Evolutionary conservation across 2,329 filamentous ascomycete genomes (phyloP).

Genomic region (Beauveria bassiana): DNA sequence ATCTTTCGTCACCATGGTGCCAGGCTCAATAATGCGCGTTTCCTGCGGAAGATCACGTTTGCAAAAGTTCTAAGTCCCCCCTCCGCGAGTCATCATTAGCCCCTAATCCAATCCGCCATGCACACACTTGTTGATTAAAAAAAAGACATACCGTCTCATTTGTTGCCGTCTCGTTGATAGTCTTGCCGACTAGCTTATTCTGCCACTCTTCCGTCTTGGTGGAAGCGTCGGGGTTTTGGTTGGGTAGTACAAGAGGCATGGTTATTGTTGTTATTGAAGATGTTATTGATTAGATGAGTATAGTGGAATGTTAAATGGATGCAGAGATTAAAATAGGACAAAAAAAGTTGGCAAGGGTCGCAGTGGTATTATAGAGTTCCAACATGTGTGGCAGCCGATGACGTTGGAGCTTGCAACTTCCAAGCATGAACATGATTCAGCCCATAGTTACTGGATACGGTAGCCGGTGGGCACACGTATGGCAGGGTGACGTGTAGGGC

Average conservation of each 20-base stretch:
- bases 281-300: background rate
- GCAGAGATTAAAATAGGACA: background rate
- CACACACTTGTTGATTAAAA: too few species aligned
- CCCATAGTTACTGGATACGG: constrained; percentile 4
- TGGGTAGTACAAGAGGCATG: constrained; percentile 61
- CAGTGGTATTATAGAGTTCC: too few species aligned
- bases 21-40: constrained; percentile 49
- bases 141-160: constrained; percentile 42
- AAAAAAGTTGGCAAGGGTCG: background rate
- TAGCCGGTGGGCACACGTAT: background rate
- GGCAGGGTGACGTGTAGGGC: background rate
- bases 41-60: constrained; percentile 51
- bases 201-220: constrained; percentile 50
- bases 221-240: constrained; percentile 40
- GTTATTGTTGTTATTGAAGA: constrained; percentile 12
- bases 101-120: background rate
- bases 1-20: constrained; percentile 51
- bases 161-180: constrained; percentile 40
- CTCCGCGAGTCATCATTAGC: background rate
- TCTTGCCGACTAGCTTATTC: constrained; percentile 58
- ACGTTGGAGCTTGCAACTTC: constrained; percentile 1
- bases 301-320: background rate
- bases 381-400: background rate
- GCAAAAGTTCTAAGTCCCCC: constrained; percentile 44
- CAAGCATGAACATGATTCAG: background rate